Percentiles rank a stretch among this genome's conserved stretches.
Evolutionary conservation across 148 eudicot genomes (phyloP).

Genomic region (Amaranthus palmeri): DNA sequence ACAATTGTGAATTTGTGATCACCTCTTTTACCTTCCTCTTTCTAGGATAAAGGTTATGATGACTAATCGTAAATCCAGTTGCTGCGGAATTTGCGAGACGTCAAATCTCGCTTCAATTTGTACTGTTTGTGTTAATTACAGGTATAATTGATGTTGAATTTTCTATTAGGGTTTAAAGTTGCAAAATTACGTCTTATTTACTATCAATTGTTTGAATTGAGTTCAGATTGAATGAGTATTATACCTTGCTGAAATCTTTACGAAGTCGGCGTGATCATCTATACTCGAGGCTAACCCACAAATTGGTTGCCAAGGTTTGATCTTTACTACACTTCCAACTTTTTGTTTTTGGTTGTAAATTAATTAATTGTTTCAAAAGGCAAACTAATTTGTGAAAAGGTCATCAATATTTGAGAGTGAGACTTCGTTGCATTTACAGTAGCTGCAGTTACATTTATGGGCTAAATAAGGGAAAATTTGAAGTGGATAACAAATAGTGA

Average conservation of each 20-base stretch:
- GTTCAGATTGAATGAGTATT: constrained; percentile 77
- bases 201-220: constrained; percentile 11
- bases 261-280: constrained; percentile 65
- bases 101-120: constrained; percentile 73
- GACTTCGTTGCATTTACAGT: too few relatives aligned
- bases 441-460: too few relatives aligned
- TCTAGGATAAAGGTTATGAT: constrained; percentile 7
- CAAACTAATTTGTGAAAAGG: too few relatives aligned
- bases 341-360: not conserved
- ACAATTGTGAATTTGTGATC: not conserved
- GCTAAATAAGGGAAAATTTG: too few relatives aligned
- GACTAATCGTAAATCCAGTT: constrained; percentile 44
- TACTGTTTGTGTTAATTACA: constrained; percentile 61
- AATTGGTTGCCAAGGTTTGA: constrained; percentile 69
- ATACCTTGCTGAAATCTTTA: constrained; percentile 50
- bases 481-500: too few relatives aligned
- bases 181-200: not conserved
- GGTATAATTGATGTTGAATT: constrained; percentile 34
- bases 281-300: constrained; percentile 52
- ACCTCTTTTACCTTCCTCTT: not conserved
- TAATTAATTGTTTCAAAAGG: too few relatives aligned
- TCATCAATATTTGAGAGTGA: too few relatives aligned
- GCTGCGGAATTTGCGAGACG: constrained; percentile 71
- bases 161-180: constrained; percentile 1
- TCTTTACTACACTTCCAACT: not conserved